Base-by-base conservation (phyloP, 2,329 filamentous ascomycete species). In the Aphanocladium album region DNA sequence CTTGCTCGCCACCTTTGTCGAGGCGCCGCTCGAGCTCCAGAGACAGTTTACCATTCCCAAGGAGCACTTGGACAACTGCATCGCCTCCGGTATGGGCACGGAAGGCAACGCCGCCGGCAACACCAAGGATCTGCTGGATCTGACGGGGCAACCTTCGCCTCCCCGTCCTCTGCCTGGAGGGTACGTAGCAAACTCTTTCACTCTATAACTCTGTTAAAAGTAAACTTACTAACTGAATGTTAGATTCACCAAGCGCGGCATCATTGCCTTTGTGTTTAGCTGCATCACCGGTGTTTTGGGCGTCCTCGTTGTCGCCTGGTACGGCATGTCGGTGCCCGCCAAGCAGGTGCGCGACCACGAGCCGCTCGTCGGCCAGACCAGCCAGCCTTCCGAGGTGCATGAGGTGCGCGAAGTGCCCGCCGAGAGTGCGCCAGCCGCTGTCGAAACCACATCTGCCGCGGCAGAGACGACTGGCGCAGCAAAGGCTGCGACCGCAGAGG, bases 41-140 rank as follows among this genome's bases (percentile, higher is more conserved):
- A 72, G 82, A 62, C 76, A 73, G 0, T 66, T 88, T 39, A 76
- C 73, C 0, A 82, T 96, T 21, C 89, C 90, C 0, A 66, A 79
- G 16, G 73, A 83, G 57, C 84, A 87, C 63, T 71, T 79, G 46
- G 81, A 83, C 7, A 82, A 75, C 3, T 93, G 90, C 69, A 74
- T 74, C 5, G 81, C 77, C 0, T 77, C 71, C 0, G 74, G 76
- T 7, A 72, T 84, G 0, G 79, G 83, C 0, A 81, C 76, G 0
- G 67, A 69, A 3, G 91, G 91, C 4, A 95, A 95, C 67, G 91
- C 90, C 0, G 91, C 89, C 0, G 91, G 80, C 0, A 91, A 92
- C 68, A 86, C 83, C 0, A 71, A 73, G 0, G 74, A 93, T 65
- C 74, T 84, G 9, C 74, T 90, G 0, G 83, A 95, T 64, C 74